Conservation (phyloP, 257 asterid genomes). For the Sherardia arvensis region DNA sequence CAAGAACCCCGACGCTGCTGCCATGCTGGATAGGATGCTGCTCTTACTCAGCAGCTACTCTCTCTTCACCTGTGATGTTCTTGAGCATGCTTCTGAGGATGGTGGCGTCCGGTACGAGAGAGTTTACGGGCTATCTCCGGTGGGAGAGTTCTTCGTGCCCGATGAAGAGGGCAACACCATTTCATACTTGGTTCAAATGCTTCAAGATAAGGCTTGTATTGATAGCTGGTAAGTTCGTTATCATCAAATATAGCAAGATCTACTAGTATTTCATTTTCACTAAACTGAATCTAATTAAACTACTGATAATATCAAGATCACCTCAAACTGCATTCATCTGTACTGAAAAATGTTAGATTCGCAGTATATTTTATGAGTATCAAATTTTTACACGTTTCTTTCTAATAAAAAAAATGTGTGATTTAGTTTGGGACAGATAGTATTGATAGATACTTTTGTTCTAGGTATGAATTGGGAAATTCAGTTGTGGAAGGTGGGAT, state of each 20-base stretch:
- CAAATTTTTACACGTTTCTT: too few relatives aligned
- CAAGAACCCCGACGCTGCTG: conserved; percentile 16
- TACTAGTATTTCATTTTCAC: too few relatives aligned
- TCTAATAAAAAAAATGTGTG: too few relatives aligned
- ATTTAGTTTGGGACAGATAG: too few relatives aligned
- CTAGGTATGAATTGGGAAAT: conserved; percentile 21
- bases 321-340: too few relatives aligned
- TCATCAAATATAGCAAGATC: background rate
- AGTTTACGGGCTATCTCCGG: conserved; percentile 19
- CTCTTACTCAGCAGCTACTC: conserved; percentile 14
- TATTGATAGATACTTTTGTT: background rate
- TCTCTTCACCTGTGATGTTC: conserved; percentile 18
- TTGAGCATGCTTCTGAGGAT: background rate
- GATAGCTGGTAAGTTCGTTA: conserved; percentile 1
- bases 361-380: too few relatives aligned
- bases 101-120: background rate
- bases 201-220: background rate
- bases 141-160: background rate
- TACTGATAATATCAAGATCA: too few relatives aligned
- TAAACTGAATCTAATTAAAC: too few relatives aligned
- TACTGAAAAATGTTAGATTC: too few relatives aligned
- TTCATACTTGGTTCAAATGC: background rate
- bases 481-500: conserved; percentile 26
- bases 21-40: conserved; percentile 16
- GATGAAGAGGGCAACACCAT: background rate